Base-by-base conservation (phyloP, 345 rosid species). In the Gossypium turneri region DNA sequence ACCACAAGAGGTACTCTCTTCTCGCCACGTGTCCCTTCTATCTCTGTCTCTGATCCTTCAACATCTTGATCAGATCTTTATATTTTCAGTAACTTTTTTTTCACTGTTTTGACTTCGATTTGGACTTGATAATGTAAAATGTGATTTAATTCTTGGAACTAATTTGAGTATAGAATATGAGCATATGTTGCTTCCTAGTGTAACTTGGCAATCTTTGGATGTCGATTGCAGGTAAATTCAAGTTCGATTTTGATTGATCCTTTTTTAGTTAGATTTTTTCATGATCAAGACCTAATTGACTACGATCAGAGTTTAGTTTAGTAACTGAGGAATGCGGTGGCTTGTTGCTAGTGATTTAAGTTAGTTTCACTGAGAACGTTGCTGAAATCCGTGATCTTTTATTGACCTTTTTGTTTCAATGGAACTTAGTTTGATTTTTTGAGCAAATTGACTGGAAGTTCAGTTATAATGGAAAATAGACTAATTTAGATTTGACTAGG, bases 1-100 rank as follows among this genome's bases (percentile, higher is more conserved):
- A 93, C 73, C 85, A 89, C 84, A 94, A 94, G 90, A 86, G 98
- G 98, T 93, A 78, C 41, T 22, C 1, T 56, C 43, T 59, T 57
- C 63, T 72, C 56, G 75, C 79, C 84, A 73, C 80, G 75, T 55
- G 66, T 80, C 61, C 29, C 34, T 22, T 50, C 72, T 61, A 45
- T 20, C 44, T 45, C 53, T 60, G 38, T 58, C 38, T 58, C 63
- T 58, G 52, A 48, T 58, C 68, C 22, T 3, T 63, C 6, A 0
- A 17, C 7, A 20, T 22, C 22, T 79, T 4, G 13, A 12, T 24
- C n/a, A n/a, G 69, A 22, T 70, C 34, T 13, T 10, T 41, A 20
- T 2, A 20, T 15, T 19, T 58, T 73, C 59, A 8, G 72, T 50
- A 1, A 12, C 3, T 60, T 19, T 58, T 13, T 50, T 48, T 7